phyloP scores from a whole-genome alignment of 1,139 yeast species.

The Geotrichum restrictum region DNA sequence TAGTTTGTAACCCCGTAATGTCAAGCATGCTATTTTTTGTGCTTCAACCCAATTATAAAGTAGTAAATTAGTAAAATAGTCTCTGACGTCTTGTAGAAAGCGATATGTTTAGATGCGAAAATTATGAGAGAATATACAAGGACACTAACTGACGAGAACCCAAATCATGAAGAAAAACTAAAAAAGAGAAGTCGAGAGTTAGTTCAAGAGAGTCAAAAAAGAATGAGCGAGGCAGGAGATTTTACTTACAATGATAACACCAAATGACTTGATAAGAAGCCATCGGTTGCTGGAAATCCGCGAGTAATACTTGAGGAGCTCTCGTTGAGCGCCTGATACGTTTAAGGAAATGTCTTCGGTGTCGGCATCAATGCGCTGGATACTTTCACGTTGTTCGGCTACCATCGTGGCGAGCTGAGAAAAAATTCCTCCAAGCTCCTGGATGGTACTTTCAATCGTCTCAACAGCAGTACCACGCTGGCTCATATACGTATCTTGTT shows the following conservation, averaged over 20 bases:
- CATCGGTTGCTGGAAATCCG: constrained; percentile 86
- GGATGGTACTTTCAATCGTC: constrained; percentile 90
- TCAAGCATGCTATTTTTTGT: not conserved
- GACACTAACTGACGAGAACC: constrained; percentile 32
- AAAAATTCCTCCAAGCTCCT: constrained; percentile 91
- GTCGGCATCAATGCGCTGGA: constrained; percentile 90
- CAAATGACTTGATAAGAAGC: constrained; percentile 86
- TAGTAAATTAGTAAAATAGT: not conserved
- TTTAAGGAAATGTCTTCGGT: constrained; percentile 90
- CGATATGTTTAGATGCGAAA: not conserved
- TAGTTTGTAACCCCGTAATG: not conserved
- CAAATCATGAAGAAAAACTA: constrained; percentile 32
- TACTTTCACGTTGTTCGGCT: constrained; percentile 93
- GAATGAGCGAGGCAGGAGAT: constrained; percentile 12
- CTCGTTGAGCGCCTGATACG: constrained; percentile 91
- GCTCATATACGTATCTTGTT: constrained; percentile 64
- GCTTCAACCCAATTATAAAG: not conserved
- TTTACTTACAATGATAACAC: constrained; percentile 56
- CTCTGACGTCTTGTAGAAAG: not conserved
- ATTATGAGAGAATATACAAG: not conserved
- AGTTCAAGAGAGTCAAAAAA: constrained; percentile 18
- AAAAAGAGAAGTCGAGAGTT: constrained; percentile 1
- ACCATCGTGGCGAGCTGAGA: constrained; percentile 97
- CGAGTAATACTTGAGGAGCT: constrained; percentile 82
- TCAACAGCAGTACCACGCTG: constrained; percentile 89